A percentile compares a stretch with the other conserved stretches of the same genome.
Evolutionary conservation across 1,284 basidiomycete species (phyloP).

Genomic region (Mycosarcoma maydis): DNA sequence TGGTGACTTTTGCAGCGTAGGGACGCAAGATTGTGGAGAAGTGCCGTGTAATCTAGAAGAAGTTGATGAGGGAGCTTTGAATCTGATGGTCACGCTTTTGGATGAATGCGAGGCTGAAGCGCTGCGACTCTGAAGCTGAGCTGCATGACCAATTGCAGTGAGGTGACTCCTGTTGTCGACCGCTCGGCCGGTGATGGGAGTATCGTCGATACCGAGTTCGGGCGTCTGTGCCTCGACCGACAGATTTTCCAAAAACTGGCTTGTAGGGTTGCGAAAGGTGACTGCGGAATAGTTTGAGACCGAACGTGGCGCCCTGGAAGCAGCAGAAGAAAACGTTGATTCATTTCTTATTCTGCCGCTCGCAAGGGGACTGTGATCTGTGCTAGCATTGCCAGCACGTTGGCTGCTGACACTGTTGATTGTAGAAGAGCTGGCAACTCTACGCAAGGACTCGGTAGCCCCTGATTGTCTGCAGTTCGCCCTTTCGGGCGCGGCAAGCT

Average conservation of each 20-base stretch:
- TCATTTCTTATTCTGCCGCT: slow-evolving; percentile 1
- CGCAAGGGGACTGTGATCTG: not conserved
- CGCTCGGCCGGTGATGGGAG: slow-evolving; percentile 13
- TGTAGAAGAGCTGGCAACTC: slow-evolving; percentile 34
- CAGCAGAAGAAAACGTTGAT: slow-evolving; percentile 9
- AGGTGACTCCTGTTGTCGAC: slow-evolving; percentile 35
- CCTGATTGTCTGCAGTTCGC: not conserved
- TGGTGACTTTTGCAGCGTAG: too few relatives aligned
- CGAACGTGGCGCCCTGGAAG: slow-evolving; percentile 13
- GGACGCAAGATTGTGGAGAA: too few relatives aligned
- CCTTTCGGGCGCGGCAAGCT: not conserved
- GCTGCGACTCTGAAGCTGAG: slow-evolving; percentile 23
- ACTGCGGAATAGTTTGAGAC: slow-evolving; percentile 28
- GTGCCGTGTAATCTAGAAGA: too few relatives aligned
- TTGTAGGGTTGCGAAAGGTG: slow-evolving; percentile 41
- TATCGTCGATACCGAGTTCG: slow-evolving; percentile 33
- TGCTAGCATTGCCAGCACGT: not conserved
- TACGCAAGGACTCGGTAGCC: slow-evolving; percentile 30
- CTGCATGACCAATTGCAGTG: slow-evolving; percentile 40
- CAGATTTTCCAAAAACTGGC: slow-evolving; percentile 35
- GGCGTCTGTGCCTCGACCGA: slow-evolving; percentile 29
- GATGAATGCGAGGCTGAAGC: slow-evolving; percentile 2
- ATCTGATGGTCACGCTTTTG: slow-evolving; percentile 5
- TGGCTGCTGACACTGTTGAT: slow-evolving; percentile 22
- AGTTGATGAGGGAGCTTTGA: slow-evolving; percentile 7